Evolutionary conservation across 176 grass and related monocot genomes (phyloP).

Genomic region (Saccharum spontaneum): DNA sequence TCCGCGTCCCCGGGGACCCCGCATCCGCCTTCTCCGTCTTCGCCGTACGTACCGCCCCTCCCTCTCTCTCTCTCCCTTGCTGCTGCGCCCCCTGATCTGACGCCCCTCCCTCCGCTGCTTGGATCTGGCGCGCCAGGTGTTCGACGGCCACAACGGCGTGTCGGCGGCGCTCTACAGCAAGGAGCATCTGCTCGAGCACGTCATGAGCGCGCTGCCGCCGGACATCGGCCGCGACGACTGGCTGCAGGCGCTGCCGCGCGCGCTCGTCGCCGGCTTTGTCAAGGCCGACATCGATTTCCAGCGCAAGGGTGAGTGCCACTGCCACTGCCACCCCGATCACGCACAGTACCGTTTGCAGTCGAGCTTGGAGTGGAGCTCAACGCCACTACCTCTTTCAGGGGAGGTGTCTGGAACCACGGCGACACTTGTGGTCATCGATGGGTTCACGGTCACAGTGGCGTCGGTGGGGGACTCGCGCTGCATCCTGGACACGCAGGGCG

Average conservation of each 20-base stretch:
- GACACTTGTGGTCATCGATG: constrained; percentile 79
- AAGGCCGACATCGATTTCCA: constrained; percentile 81
- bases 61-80: neutral
- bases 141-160: too few relatives aligned
- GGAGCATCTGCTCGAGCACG: too few relatives aligned
- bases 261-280: too few relatives aligned
- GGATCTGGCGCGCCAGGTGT: too few relatives aligned
- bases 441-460: constrained; percentile 80
- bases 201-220: too few relatives aligned
- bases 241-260: too few relatives aligned
- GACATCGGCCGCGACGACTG: too few relatives aligned
- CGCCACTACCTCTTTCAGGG: constrained; percentile 29
- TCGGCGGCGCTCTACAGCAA: too few relatives aligned
- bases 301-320: constrained; percentile 57
- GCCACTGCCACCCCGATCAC: neutral
- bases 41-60: constrained; percentile 46
- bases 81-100: neutral
- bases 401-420: constrained; percentile 92
- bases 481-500: constrained; percentile 76
- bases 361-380: neutral
- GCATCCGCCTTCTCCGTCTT: constrained; percentile 91
- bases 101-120: too few relatives aligned
- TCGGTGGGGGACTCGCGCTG: constrained; percentile 92
- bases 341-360: neutral
- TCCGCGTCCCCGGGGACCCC: constrained; percentile 63